These are phyloP conservation scores for Solanum lycopersicoides DNA, from an alignment of 257 asterid species.

Conservation along the genomic window DNA sequence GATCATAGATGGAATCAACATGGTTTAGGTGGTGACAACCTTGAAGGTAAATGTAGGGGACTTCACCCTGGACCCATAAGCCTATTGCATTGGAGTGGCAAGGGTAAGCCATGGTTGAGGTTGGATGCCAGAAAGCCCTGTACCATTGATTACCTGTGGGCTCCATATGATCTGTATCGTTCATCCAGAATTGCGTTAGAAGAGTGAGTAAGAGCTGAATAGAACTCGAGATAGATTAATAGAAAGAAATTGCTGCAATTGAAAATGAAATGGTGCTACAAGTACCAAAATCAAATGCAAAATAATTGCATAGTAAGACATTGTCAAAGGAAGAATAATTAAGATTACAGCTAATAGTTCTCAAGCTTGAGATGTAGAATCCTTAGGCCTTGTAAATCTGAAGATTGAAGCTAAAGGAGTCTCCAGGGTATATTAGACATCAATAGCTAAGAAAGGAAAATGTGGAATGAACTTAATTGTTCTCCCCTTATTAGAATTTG, in stretches of 20 bases:
- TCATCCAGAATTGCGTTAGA: conserved; percentile 56
- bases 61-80: conserved; percentile 91
- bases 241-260: neutral
- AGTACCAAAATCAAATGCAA: neutral
- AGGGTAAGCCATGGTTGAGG: conserved; percentile 89
- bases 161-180: conserved; percentile 63
- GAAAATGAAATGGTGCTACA: neutral
- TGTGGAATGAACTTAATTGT: neutral
- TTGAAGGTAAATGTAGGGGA: conserved; percentile 65
- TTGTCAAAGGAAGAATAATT: neutral
- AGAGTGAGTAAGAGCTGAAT: conserved; percentile 18
- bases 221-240: neutral
- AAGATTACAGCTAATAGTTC: neutral
- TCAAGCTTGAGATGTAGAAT: neutral
- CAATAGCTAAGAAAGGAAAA: neutral
- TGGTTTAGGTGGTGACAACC: conserved; percentile 78
- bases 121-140: conserved; percentile 68
- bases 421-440: neutral
- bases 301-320: neutral
- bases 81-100: conserved; percentile 92
- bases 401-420: neutral
- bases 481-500: neutral
- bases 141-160: conserved; percentile 70
- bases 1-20: conserved; percentile 85
- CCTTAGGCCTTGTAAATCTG: neutral